Conservation (phyloP, 164 flowering plant genomes). For the Aristolochia fimbriata region DNA sequence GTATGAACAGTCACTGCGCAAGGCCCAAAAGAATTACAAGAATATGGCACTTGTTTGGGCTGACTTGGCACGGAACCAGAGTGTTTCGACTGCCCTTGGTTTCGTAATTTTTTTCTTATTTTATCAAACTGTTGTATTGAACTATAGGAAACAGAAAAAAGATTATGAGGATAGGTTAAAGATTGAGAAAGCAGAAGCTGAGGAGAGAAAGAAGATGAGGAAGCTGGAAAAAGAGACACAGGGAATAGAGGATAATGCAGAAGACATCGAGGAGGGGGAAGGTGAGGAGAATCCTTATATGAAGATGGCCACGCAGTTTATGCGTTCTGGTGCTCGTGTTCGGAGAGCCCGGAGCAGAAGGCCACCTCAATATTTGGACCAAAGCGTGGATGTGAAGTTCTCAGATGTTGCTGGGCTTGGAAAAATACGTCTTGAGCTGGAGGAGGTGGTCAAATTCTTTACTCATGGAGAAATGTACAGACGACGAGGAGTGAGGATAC, state of each 20-base stretch:
- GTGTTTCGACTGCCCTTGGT: slow-evolving; percentile 51
- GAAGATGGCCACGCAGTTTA: slow-evolving; percentile 74
- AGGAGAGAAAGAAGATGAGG: slow-evolving; percentile 78
- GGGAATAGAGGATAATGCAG: slow-evolving; percentile 50
- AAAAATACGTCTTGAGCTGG: slow-evolving; percentile 82
- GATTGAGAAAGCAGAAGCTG: slow-evolving; percentile 87
- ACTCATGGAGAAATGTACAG: slow-evolving; percentile 93
- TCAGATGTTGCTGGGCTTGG: slow-evolving; percentile 98
- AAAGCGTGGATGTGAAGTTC: slow-evolving; percentile 83
- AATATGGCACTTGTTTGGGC: slow-evolving; percentile 45
- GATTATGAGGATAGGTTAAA: slow-evolving; percentile 90
- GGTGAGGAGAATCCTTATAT: slow-evolving; percentile 47
- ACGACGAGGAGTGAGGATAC: slow-evolving; percentile 87
- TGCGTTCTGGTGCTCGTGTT: slow-evolving; percentile 94
- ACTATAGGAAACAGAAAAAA: slow-evolving; percentile 60
- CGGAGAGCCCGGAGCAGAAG: slow-evolving; percentile 42
- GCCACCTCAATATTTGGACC: slow-evolving; percentile 75
- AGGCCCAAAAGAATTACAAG: slow-evolving; percentile 26
- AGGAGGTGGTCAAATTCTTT: slow-evolving; percentile 95
- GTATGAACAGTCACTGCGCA: slow-evolving; percentile 33
- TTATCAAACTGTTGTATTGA: slow-evolving; percentile 60
- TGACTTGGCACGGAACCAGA: slow-evolving; percentile 39
- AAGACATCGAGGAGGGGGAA: slow-evolving; percentile 31
- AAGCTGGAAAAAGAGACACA: slow-evolving; percentile 59
- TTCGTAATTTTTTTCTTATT: slow-evolving; percentile 58